Evolutionary conservation across 106 monocot species (phyloP).

Genomic region (Ottelia alismoides): DNA sequence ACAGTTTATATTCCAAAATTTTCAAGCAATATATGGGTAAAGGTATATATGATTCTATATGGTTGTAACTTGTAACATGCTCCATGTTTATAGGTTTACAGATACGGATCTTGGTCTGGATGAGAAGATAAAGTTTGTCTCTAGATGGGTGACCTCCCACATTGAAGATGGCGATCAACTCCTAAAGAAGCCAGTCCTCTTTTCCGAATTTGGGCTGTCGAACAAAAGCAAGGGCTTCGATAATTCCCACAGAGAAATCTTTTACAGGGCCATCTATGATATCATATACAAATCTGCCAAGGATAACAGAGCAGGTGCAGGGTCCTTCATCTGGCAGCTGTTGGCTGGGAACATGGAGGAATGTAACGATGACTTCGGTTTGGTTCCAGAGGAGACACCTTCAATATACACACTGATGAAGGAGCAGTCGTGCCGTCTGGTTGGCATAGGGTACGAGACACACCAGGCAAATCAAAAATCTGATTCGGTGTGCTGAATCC

Average conservation of each 20-base stretch:
- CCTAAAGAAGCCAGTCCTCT: constrained; percentile 58
- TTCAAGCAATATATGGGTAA: too few relatives aligned
- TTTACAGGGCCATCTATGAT: constrained; percentile 53
- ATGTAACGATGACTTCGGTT: constrained; percentile 51
- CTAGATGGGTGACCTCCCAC: constrained; percentile 61
- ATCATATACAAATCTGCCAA: constrained; percentile 46
- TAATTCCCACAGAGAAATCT: constrained; percentile 30
- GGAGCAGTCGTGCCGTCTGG: constrained; percentile 67
- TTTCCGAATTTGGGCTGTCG: constrained; percentile 75
- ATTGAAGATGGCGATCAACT: constrained; percentile 68
- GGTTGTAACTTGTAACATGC: too few relatives aligned
- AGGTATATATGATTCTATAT: too few relatives aligned
- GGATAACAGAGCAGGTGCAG: constrained; percentile 38
- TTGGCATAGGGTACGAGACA: constrained; percentile 15
- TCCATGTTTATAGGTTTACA: constrained; percentile 27
- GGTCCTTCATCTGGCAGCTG: constrained; percentile 81
- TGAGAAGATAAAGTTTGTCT: constrained; percentile 37
- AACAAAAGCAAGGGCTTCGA: constrained; percentile 35
- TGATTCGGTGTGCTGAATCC: too few relatives aligned
- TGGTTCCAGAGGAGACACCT: constrained; percentile 43
- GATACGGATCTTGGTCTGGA: constrained; percentile 23
- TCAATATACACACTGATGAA: constrained; percentile 47
- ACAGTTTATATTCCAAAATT: too few relatives aligned
- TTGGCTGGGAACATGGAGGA: constrained; percentile 55
- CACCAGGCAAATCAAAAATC: too few relatives aligned